Conservation (phyloP, 2,329 filamentous ascomycete genomes). For the Trichoderma sp. region DNA sequence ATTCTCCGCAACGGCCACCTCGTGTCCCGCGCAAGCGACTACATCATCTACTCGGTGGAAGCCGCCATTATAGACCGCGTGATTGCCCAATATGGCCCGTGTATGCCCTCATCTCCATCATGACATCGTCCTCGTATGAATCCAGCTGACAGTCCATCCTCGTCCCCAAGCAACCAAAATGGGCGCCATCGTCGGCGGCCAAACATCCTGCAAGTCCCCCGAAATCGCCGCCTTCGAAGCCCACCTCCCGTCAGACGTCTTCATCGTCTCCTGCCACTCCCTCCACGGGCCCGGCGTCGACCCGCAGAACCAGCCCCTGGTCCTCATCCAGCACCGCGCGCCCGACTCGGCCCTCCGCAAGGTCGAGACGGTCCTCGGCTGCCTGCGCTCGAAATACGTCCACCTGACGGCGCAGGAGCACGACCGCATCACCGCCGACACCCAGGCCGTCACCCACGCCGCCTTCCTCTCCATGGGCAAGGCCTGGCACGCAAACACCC, state of each 20-base stretch:
- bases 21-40: constrained; percentile 95
- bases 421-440: constrained; percentile 97
- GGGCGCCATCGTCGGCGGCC: constrained; percentile 92
- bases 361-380: constrained; percentile 79
- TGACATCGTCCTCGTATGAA: background rate
- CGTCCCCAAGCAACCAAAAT: constrained; percentile 77
- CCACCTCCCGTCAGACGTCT: constrained; percentile 82
- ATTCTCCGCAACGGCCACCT: constrained; percentile 93
- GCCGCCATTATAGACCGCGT: constrained; percentile 86
- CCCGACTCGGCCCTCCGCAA: constrained; percentile 74
- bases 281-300: constrained; percentile 92
- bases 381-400: constrained; percentile 83
- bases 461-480: constrained; percentile 98
- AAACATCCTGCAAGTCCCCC: constrained; percentile 97
- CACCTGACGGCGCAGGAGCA: constrained; percentile 85
- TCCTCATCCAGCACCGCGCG: constrained; percentile 90
- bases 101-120: constrained; percentile 55
- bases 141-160: background rate
- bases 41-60: constrained; percentile 98
- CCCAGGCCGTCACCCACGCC: constrained; percentile 95
- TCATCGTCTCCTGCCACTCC: constrained; percentile 95
- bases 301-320: constrained; percentile 84
- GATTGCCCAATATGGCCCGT: constrained; percentile 87
- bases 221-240: constrained; percentile 93
- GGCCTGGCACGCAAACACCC: constrained; percentile 90